Conservation (phyloP, 208 protist genomes). For the Leishmania amazonensis region DNA sequence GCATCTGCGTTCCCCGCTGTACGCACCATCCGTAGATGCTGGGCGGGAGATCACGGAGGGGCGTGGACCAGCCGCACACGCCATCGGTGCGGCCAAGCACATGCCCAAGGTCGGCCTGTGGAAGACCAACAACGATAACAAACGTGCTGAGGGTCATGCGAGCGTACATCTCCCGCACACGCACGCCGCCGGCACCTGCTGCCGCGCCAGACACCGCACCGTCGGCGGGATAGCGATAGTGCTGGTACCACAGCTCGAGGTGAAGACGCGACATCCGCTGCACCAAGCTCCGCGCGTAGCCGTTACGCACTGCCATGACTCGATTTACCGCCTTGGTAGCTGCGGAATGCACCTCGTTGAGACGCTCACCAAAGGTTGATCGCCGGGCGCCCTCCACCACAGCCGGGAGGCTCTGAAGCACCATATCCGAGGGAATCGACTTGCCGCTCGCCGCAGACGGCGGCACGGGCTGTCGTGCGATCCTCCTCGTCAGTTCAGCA, state of each 20-base stretch:
- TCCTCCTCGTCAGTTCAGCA: neutral
- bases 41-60: constrained; percentile 49
- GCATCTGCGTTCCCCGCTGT: constrained; percentile 38
- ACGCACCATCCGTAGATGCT: constrained; percentile 52
- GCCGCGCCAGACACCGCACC: neutral
- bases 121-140: constrained; percentile 75
- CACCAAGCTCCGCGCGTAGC: constrained; percentile 47
- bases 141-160: constrained; percentile 86
- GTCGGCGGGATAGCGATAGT: constrained; percentile 23
- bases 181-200: constrained; percentile 7
- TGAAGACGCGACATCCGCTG: constrained; percentile 72
- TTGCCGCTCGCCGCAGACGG: constrained; percentile 11
- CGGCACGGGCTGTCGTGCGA: neutral
- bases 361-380: constrained; percentile 24
- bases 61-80: constrained; percentile 43
- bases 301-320: constrained; percentile 74
- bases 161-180: constrained; percentile 45
- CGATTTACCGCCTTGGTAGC: constrained; percentile 31
- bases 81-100: constrained; percentile 19
- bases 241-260: constrained; percentile 80
- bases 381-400: constrained; percentile 28
- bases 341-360: constrained; percentile 20
- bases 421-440: constrained; percentile 26
- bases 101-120: constrained; percentile 47
- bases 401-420: constrained; percentile 51